Base-by-base conservation (phyloP, 176 grass and related monocot species). In the Areca catechu region DNA sequence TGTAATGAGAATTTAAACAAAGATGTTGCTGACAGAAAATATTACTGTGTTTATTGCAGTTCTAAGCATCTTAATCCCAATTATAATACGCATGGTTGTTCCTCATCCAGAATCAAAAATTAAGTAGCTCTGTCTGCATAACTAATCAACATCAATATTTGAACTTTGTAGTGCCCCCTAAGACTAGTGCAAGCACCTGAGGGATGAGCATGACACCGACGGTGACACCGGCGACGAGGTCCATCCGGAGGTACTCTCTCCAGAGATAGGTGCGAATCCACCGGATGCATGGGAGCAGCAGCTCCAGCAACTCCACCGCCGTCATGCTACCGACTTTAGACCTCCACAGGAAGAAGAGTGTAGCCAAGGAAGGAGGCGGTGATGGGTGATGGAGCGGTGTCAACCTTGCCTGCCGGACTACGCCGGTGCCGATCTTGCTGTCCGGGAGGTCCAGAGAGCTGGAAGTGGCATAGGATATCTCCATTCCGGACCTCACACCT, bases 171-270 rank as follows among this genome's bases (percentile, higher is more conserved):
- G 5, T 29, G 0, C 27, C 5, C 6, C 7, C 0, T 27, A 22
- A 17, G 29, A 25, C 22, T 25, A 16, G 22, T 25, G 15, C 61
- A 43, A 15, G 22, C 22, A 53, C 63, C 63, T 66, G 63, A 15
- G 63, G 63, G 4, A 66, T 49, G 50, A 66, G 63, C 63, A 66
- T 66, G 50, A 66, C 63, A 19, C 63, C 63, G 23, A 66, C 63
- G 12, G 63, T 66, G 23, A 53, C 22, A 49, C 63, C 63, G 17
- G 63, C 63, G 22, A 53, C 27, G 49, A 66, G 7, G 24, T 66
- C 63, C 63, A 66, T n/a, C 9, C 20, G 22, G 15, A 66, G 24
- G 19, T 19, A 34, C 19, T 66, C 63, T 1, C 50, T 9, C 43
- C 18, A 66, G 4, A 22, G 49, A 17, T 66, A 66, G 12, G 17